Base-by-base conservation (phyloP, 371 early-diverging fungal species). In the Mucor sp. region DNA sequence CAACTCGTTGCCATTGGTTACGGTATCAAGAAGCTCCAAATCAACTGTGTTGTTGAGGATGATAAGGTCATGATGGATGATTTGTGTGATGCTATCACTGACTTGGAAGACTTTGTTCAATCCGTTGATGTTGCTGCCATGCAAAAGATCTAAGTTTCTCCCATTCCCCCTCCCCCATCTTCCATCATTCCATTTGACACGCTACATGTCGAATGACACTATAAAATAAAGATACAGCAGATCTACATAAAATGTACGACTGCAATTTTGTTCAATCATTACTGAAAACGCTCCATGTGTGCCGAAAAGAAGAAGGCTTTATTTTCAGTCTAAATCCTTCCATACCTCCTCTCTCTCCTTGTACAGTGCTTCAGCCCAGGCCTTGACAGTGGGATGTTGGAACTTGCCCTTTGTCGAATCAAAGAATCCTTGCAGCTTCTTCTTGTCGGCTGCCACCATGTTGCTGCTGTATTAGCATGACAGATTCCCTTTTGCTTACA, bases 31-130 rank as follows among this genome's bases (percentile, higher is more conserved):
- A 96, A 97, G 91, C 91, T 97, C 79, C 94, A 91, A 79, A 95
- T 97, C 87, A 91, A 89, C 84, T 90, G 91, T 81, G 95, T 95
- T 77, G 88, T 97, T 71, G 95, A 94, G 81, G 97, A 97, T 79
- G 96, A 91, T 69, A 94, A 77, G 78, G 80, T 79, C 74, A 77
- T 85, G 58, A 84, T 89, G 72, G 96, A 96, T 70, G 93, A 91
- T 67, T 87, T 97, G 67, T 76, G 78, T 60, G 97, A 96, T 58
- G 58, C 86, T 74, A 95, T 97, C 78, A 67, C 67, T 30, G 91
- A 74, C 37, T 85, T 90, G 66, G 95, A 93, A 80, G 97, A 96
- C 80, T 87, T 83, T 71, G 92, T 95, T 74, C 97, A 97, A 87
- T 94, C 94, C 74, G 94, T 96, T 72, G 97, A 97, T 80, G 83